Base-by-base conservation (phyloP, 352 stramenopile species). In the Phytophthora palmivora region DNA sequence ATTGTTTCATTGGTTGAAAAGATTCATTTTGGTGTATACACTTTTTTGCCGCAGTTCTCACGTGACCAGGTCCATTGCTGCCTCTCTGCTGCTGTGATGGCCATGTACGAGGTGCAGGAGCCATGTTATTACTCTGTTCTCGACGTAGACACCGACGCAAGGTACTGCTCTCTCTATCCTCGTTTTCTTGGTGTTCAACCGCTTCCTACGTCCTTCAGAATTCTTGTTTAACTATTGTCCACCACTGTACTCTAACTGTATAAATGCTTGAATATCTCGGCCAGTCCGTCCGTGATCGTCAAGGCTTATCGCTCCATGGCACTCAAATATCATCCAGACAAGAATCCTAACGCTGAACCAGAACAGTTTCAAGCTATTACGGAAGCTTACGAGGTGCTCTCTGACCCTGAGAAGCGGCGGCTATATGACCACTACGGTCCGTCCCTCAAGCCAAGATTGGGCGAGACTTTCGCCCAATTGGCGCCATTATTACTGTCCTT, bases 241-340 rank as follows among this genome's bases (percentile, higher is more conserved):
- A 51, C 12, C 33, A 18, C 18, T 18, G 15, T 15, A n/a, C 34
- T 49, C 32, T 38, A 38, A 38, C 21, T 53, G 16, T 52, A 28
- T 43, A 42, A n/a, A n/a, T n/a, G n/a, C 24, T 65, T 3, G 26
- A 22, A 12, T 36, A 33, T 19, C 19, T 19, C 7, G 38, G 4
- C 16, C 32, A 98, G 84, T 63, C 70, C 94, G 26, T 77, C 96
- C 6, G 92, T 96, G 43, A 98, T 99, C 50, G 97, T 98, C 65
- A 89, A 92, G 45, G 92, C 96, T 4, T 99, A 99, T 71, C 96
- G 97, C 46, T 84, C 84, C 43, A 79, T 98, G 52, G 92, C 88
- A 57, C 81, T 98, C 28, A 90, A 97, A 74, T 90, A 97, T n/a
- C 96, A 99, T 56, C 97, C 97, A 2, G 97, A 99, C 76, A 98